phyloP scores from a whole-genome alignment of 2,329 filamentous ascomycete genomes.

The Septoria linicola region DNA sequence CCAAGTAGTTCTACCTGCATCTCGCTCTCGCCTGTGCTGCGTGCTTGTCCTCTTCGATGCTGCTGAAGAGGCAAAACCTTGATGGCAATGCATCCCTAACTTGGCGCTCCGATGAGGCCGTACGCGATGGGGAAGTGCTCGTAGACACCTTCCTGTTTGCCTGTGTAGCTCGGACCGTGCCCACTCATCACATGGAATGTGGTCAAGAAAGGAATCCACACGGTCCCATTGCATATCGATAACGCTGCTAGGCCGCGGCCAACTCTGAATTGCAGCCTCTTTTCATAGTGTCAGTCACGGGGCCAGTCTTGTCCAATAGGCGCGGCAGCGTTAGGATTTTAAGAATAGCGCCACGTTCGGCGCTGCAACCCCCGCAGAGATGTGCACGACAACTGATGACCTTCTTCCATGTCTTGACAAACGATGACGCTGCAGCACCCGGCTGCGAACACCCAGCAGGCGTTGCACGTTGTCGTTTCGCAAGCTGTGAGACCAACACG shows the following conservation, averaged over 20 bases:
- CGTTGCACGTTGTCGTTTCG: not conserved
- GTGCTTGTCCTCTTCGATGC: not conserved
- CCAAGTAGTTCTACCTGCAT: conserved; percentile 4
- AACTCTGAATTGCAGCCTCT: not conserved
- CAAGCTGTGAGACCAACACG: not conserved
- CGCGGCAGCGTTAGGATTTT: not conserved
- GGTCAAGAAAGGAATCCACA: not conserved
- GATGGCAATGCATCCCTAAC: not conserved
- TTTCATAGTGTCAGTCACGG: not conserved
- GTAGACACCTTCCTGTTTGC: conserved; percentile 1
- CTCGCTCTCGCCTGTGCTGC: not conserved
- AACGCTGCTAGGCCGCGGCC: not conserved
- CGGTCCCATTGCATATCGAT: not conserved
- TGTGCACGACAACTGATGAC: not conserved
- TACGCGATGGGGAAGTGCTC: not conserved
- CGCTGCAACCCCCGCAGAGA: too few species aligned
- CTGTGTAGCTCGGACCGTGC: not conserved
- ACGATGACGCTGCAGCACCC: not conserved
- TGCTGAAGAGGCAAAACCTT: not conserved
- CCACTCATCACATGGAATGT: too few species aligned
- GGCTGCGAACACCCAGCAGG: not conserved
- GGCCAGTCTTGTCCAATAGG: not conserved
- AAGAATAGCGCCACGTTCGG: too few species aligned
- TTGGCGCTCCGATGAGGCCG: not conserved
- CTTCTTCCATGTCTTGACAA: not conserved